Conservation (phyloP, 1,284 basidiomycete species). For the Melampsora larici-populina region DNA sequence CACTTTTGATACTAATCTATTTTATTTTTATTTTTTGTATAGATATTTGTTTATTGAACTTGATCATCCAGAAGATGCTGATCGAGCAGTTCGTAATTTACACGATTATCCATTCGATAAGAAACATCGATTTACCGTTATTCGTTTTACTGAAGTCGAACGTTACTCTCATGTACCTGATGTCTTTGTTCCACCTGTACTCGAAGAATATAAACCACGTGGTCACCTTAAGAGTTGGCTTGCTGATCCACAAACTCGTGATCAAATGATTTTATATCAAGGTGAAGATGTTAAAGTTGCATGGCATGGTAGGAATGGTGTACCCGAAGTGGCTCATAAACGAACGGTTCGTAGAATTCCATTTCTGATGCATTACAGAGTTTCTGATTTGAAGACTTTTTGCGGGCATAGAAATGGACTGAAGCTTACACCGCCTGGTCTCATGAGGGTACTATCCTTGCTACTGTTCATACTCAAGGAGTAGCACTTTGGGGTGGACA, state of each 20-base stretch:
- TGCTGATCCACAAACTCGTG: slow-evolving; percentile 82
- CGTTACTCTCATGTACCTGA: slow-evolving; percentile 76
- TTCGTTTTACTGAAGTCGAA: slow-evolving; percentile 91
- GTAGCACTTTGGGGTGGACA: slow-evolving; percentile 92
- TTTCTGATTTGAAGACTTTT: not conserved
- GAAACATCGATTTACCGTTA: slow-evolving; percentile 83
- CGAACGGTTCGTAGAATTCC: slow-evolving; percentile 62
- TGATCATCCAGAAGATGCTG: slow-evolving; percentile 74
- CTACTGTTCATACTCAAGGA: slow-evolving; percentile 91
- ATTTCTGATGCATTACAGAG: slow-evolving; percentile 49
- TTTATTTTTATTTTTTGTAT: slow-evolving; percentile 20
- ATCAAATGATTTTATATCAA: slow-evolving; percentile 92
- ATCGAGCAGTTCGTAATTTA: slow-evolving; percentile 72
- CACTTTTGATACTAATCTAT: slow-evolving; percentile 13
- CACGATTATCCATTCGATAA: slow-evolving; percentile 86
- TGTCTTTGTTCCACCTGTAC: slow-evolving; percentile 73
- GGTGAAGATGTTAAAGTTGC: slow-evolving; percentile 85
- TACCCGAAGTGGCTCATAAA: slow-evolving; percentile 72
- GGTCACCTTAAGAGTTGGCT: slow-evolving; percentile 96
- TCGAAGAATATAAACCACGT: slow-evolving; percentile 75
- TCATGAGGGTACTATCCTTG: slow-evolving; percentile 86
- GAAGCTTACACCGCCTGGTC: slow-evolving; percentile 98
- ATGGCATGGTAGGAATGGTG: slow-evolving; percentile 90
- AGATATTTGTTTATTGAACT: slow-evolving; percentile 91
- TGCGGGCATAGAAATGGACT: slow-evolving; percentile 72